Conservation (phyloP, 1,284 basidiomycete genomes). For the Cryptococcus amylolentus region DNA sequence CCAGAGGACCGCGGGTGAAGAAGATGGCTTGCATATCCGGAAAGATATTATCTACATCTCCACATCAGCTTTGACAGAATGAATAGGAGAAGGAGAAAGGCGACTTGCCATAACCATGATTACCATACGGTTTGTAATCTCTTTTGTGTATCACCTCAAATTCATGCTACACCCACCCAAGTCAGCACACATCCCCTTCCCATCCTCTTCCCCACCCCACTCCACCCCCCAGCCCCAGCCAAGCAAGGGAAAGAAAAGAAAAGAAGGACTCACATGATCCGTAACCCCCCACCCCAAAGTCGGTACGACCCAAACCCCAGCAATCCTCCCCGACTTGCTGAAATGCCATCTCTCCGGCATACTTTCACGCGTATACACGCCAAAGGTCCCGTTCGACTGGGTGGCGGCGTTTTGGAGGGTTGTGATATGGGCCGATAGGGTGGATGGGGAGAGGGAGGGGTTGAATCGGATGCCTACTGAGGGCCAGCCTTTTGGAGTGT, state of each 20-base stretch:
- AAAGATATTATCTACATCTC: constrained; percentile 62
- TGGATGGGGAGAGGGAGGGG: constrained; percentile 48
- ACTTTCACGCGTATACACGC: constrained; percentile 71
- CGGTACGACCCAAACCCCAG: constrained; percentile 81
- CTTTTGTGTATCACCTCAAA: constrained; percentile 56
- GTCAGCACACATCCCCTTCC: neutral
- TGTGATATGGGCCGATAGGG: constrained; percentile 59
- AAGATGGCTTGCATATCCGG: constrained; percentile 82
- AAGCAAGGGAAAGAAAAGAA: neutral
- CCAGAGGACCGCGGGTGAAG: constrained; percentile 82
- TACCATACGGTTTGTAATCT: constrained; percentile 61
- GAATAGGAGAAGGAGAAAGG: neutral
- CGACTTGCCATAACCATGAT: constrained; percentile 55
- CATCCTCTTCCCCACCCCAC: no score
- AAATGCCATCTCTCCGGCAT: constrained; percentile 82
- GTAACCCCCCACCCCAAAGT: constrained; percentile 69
- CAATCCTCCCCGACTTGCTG: constrained; percentile 65
- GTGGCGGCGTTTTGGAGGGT: constrained; percentile 55
- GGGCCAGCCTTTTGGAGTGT: constrained; percentile 64
- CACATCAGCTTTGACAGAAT: neutral
- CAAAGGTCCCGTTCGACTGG: constrained; percentile 61
- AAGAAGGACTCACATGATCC: constrained; percentile 45
- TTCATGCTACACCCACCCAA: constrained; percentile 30
- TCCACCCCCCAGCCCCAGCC: neutral
- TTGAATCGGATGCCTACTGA: constrained; percentile 75